Evolutionary conservation across 1,139 yeast species (phyloP).

Genomic region (Kazachstania sp.): DNA sequence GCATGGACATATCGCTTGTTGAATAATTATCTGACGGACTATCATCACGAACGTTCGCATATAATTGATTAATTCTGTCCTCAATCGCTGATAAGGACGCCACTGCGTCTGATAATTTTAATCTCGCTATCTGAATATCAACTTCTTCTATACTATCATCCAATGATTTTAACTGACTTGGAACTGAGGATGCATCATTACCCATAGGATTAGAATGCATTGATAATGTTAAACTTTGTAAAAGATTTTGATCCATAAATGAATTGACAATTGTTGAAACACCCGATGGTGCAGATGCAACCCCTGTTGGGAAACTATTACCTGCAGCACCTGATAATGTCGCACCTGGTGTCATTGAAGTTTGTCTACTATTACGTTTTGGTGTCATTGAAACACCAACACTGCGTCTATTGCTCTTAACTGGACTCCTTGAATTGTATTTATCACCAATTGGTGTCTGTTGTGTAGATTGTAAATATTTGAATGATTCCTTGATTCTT

Average conservation of each 20-base stretch:
- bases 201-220: slow-evolving; percentile 24
- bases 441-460: slow-evolving; percentile 27
- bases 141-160: slow-evolving; percentile 28
- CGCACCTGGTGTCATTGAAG: background rate
- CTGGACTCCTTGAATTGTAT: slow-evolving; percentile 19
- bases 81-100: slow-evolving; percentile 19
- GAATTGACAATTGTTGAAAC: slow-evolving; percentile 4
- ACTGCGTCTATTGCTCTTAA: slow-evolving; percentile 23
- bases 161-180: slow-evolving; percentile 17
- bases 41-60: slow-evolving; percentile 4
- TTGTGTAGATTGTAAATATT: slow-evolving; percentile 33
- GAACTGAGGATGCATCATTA: slow-evolving; percentile 13
- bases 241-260: slow-evolving; percentile 21
- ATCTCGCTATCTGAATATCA: slow-evolving; percentile 25
- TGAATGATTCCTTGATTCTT: slow-evolving; percentile 40
- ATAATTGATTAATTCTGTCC: slow-evolving; percentile 11
- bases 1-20: slow-evolving; percentile 31
- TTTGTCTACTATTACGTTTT: slow-evolving; percentile 7
- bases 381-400: slow-evolving; percentile 16
- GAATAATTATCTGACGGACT: background rate
- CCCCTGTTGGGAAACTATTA: background rate
- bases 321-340: background rate
- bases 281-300: background rate
- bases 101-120: slow-evolving; percentile 23
- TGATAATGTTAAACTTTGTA: slow-evolving; percentile 23